Percentiles rank a stretch among this genome's conserved stretches.
Evolutionary conservation across 768 basidiomycete species (phyloP).

Genomic region (Amyloporia xantha): DNA sequence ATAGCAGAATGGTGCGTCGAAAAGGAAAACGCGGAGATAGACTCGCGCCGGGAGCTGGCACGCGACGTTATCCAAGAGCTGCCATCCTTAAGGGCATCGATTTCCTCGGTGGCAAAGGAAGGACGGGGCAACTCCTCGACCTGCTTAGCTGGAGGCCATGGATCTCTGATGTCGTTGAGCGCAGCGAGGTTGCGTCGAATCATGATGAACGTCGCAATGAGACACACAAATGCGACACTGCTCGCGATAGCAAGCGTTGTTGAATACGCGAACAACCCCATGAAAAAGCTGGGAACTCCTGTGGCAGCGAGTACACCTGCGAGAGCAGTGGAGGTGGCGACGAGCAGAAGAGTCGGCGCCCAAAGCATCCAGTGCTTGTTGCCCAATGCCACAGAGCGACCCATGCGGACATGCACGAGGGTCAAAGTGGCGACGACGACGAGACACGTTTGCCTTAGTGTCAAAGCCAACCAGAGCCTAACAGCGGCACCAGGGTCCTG

Average conservation of each 20-base stretch:
- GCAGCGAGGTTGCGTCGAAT: conserved; percentile 60
- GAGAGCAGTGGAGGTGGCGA: conserved; percentile 48
- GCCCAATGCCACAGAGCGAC: conserved; percentile 63
- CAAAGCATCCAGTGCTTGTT: conserved; percentile 68
- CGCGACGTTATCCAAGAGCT: conserved; percentile 79
- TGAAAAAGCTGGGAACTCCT: conserved; percentile 47
- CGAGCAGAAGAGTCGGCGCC: conserved; percentile 53
- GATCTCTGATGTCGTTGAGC: conserved; percentile 43
- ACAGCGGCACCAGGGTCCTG: conserved; percentile 47
- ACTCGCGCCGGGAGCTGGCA: conserved; percentile 45
- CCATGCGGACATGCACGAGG: conserved; percentile 64
- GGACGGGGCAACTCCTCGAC: conserved; percentile 50
- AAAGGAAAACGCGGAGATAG: conserved; percentile 67
- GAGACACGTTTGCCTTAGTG: conserved; percentile 62
- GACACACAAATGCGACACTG: conserved; percentile 47
- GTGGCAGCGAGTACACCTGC: conserved; percentile 52
- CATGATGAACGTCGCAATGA: conserved; percentile 54
- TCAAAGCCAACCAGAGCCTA: conserved; percentile 64
- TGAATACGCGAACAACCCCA: conserved; percentile 56
- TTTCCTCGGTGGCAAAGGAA: conserved; percentile 65
- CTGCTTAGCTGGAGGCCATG: conserved; percentile 54
- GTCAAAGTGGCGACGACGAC: conserved; percentile 54
- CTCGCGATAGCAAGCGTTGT: conserved; percentile 44
- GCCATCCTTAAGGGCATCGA: conserved; percentile 67
- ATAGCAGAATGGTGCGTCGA: conserved; percentile 46